These are phyloP conservation scores for Eucalyptus shirleyi DNA, from an alignment of 345 rosid genomes.

Conservation along the genomic window DNA sequence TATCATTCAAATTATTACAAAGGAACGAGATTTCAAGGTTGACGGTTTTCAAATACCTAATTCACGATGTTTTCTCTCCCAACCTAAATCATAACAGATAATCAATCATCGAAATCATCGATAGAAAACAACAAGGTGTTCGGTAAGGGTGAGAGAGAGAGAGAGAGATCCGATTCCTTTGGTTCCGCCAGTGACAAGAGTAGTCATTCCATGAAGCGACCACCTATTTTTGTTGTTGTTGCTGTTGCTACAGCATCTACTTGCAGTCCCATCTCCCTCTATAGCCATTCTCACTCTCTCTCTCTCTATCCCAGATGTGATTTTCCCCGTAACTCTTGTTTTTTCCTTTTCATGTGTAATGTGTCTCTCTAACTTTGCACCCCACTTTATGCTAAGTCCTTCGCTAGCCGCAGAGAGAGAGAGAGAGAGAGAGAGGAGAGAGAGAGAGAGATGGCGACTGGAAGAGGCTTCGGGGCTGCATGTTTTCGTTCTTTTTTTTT, in stretches of 20 bases:
- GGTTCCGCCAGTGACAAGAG: slow-evolving; percentile 68
- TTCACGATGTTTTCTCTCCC: not conserved
- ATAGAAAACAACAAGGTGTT: not conserved
- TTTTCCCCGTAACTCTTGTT: not conserved
- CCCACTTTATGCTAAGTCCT: not conserved
- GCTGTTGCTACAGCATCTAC: not conserved
- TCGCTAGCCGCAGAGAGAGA: not conserved
- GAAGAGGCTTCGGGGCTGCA: no score
- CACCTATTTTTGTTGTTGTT: not conserved
- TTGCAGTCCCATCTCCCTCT: not conserved
- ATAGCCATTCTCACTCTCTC: not conserved
- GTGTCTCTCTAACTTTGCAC: not conserved
- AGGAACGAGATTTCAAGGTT: not conserved
- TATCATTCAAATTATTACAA: not conserved
- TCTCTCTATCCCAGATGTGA: not conserved
- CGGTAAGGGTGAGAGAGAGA: not conserved
- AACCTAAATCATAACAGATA: not conserved
- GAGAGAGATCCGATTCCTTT: slow-evolving; percentile 37
- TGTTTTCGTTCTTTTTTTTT: no score
- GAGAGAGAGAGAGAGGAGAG: no score
- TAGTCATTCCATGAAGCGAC: slow-evolving; percentile 27
- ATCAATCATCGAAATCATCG: not conserved
- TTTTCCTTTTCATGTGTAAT: not conserved
- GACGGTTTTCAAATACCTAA: not conserved
- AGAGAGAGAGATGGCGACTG: not conserved